These are phyloP conservation scores for Colletotrichum tropicale DNA, from an alignment of 2,329 filamentous ascomycete species.

Conservation along the genomic window DNA sequence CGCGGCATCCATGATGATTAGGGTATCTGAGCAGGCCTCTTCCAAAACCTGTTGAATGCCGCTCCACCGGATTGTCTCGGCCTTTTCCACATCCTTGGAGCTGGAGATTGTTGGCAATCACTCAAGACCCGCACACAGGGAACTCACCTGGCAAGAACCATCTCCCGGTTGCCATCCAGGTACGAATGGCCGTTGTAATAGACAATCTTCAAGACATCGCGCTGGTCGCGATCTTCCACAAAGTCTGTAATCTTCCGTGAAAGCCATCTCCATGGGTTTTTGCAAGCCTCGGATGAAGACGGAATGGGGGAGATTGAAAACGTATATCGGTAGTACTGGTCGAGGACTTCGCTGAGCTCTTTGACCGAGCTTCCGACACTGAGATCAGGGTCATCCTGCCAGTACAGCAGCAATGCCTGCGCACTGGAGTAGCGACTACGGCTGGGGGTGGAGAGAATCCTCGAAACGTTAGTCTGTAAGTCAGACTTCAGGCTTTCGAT, in stretches of 20 bases:
- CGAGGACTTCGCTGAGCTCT: conserved; percentile 55
- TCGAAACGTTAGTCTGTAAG: conserved; percentile 54
- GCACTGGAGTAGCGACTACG: conserved; percentile 59
- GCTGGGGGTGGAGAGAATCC: conserved; percentile 52
- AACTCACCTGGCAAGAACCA: conserved; percentile 60
- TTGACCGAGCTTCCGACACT: conserved; percentile 38
- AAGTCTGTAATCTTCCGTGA: conserved; percentile 56
- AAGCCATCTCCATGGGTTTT: conserved; percentile 59
- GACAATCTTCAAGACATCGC: conserved; percentile 62
- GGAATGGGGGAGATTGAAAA: conserved; percentile 56
- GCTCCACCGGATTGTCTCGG: conserved; percentile 58
- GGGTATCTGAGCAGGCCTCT: conserved; percentile 58
- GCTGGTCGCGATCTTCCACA: conserved; percentile 55
- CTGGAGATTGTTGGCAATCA: conserved; percentile 33
- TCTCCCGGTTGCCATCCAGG: conserved; percentile 59
- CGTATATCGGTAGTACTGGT: conserved; percentile 56
- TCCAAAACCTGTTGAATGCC: conserved; percentile 62
- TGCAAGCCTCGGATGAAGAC: conserved; percentile 47
- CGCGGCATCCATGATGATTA: conserved; percentile 63
- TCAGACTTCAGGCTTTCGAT: conserved; percentile 57
- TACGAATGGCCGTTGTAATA: conserved; percentile 63
- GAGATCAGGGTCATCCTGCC: conserved; percentile 58
- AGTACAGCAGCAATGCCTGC: conserved; percentile 57
- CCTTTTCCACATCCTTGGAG: conserved; percentile 48
- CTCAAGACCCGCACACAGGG: too few species aligned